These are phyloP conservation scores for Rhodomyrtus psidioides DNA, from an alignment of 441 rosid genomes.

Conservation along the genomic window DNA sequence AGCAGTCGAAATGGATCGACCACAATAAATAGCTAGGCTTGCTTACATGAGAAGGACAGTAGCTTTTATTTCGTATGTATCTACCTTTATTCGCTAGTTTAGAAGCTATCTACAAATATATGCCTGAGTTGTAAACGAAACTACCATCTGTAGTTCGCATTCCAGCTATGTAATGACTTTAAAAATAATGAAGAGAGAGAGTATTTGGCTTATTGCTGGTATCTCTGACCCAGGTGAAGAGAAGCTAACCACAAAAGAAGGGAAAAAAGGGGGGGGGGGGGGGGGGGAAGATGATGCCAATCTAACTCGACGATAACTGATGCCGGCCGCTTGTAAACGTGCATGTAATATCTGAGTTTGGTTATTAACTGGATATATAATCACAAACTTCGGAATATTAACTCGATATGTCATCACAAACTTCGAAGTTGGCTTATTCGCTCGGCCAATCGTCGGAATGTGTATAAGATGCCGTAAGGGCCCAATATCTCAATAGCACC, in stretches of 20 bases:
- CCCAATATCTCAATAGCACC: too few relatives aligned
- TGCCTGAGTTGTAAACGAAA: background rate
- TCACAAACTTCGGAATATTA: background rate
- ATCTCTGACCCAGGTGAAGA: background rate
- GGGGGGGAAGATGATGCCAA: background rate
- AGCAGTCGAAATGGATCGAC: background rate
- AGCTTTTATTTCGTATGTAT: background rate
- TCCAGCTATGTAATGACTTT: background rate
- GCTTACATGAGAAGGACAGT: background rate
- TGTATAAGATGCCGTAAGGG: too few relatives aligned
- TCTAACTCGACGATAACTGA: background rate
- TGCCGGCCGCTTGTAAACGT: background rate
- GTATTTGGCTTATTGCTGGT: background rate
- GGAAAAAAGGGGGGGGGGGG: background rate
- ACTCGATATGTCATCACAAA: too few relatives aligned
- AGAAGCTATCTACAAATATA: background rate
- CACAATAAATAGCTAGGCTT: background rate
- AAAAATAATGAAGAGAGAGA: background rate
- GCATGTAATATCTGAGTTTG: background rate
- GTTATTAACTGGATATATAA: background rate
- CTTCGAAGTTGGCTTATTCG: too few relatives aligned
- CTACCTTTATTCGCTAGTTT: background rate
- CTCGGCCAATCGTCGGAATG: too few relatives aligned
- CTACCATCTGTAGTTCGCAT: background rate
- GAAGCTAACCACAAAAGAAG: background rate